These are phyloP conservation scores for Neoarthrinium moseri DNA, from an alignment of 2,329 filamentous ascomycete species.

Conservation along the genomic window DNA sequence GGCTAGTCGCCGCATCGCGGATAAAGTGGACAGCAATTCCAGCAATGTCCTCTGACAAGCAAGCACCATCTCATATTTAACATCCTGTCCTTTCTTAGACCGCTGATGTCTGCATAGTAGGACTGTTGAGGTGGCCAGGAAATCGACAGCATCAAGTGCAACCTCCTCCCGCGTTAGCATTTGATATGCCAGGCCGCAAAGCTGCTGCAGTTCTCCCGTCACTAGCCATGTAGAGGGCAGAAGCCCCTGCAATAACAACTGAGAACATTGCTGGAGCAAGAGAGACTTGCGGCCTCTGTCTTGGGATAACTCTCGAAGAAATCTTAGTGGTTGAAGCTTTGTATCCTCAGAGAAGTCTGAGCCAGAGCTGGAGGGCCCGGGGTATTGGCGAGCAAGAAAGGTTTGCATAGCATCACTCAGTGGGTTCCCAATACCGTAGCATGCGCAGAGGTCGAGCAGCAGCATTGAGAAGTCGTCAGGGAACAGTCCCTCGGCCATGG, in stretches of 20 bases:
- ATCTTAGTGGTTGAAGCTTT: slow-evolving; percentile 28
- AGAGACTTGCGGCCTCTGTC: slow-evolving; percentile 29
- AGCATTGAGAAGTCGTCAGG: slow-evolving; percentile 36
- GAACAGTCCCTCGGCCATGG: slow-evolving; percentile 40
- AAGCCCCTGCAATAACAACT: slow-evolving; percentile 30
- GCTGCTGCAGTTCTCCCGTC: slow-evolving; percentile 35
- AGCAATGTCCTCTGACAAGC: slow-evolving; percentile 36
- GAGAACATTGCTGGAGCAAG: slow-evolving; percentile 35
- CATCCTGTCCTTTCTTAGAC: slow-evolving; percentile 10
- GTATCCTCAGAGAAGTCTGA: slow-evolving; percentile 25
- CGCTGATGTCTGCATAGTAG: slow-evolving; percentile 25
- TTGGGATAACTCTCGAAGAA: slow-evolving; percentile 32
- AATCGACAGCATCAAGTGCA: slow-evolving; percentile 33
- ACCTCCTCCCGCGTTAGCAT: slow-evolving; percentile 28
- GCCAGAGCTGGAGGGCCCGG: slow-evolving; percentile 30
- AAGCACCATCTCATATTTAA: slow-evolving; percentile 18
- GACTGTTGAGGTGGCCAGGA: slow-evolving; percentile 33
- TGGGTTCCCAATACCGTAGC: slow-evolving; percentile 34
- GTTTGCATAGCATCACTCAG: slow-evolving; percentile 38
- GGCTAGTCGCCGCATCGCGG: slow-evolving; percentile 26
- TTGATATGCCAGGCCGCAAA: slow-evolving; percentile 40
- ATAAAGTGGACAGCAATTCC: slow-evolving; percentile 39
- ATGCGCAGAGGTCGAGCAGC: slow-evolving; percentile 40
- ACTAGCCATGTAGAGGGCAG: slow-evolving; percentile 44
- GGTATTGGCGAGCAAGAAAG: slow-evolving; percentile 32